Base-by-base conservation (phyloP, 208 protist species). In the Acanthamoeba triangularis region DNA sequence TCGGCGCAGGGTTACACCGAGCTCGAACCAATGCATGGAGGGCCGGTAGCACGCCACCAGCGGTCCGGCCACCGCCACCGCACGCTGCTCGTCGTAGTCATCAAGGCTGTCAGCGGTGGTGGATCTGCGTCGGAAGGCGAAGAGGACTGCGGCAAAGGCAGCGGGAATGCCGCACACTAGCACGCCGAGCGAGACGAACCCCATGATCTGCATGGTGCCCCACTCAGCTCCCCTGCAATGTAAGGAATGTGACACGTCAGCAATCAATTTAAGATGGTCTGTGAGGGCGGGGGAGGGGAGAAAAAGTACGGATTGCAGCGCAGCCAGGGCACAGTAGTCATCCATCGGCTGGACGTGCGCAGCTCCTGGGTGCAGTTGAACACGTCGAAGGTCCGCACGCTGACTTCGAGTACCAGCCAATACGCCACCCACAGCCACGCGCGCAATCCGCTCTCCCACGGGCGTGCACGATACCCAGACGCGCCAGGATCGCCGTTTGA, bases 311-410 rank as follows among this genome's bases (percentile, higher is more conserved):
- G 28, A 18, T 47, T 14, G 37, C 69, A 80, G 69, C n/a, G 69
- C 16, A 80, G 69, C 69, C 69, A 80, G 33, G 69, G 69, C 25
- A 44, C 30, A 4, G 8, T 80, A 6, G 1, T 37, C 69, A 80
- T 33, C 35, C 37, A 80, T 1, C n/a, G 25, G 7, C 11, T 18
- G 30, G 8, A 10, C 3, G 30, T 47, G 18, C 33, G 30, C 69
- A 80, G 69, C 18, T 41, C 69, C 37, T 80, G 14, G 14, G 25
- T 33, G 69, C 69, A 80, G 69, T 80, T 80, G 69, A 80, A 80
- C 33, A 80, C 69, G 33, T 41, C 30, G 14, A 33, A 6, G 30
- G 18, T 28, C 16, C 69, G 69, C 69, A 80, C 30, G 35, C 28
- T 41, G 69, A 80, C 1, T 11, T 47, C 69, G 33, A 80, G 37